Evolutionary conservation across 495 filamentous ascomycete genomes (phyloP).

Genomic region (Astrothelium subdiscretum): DNA sequence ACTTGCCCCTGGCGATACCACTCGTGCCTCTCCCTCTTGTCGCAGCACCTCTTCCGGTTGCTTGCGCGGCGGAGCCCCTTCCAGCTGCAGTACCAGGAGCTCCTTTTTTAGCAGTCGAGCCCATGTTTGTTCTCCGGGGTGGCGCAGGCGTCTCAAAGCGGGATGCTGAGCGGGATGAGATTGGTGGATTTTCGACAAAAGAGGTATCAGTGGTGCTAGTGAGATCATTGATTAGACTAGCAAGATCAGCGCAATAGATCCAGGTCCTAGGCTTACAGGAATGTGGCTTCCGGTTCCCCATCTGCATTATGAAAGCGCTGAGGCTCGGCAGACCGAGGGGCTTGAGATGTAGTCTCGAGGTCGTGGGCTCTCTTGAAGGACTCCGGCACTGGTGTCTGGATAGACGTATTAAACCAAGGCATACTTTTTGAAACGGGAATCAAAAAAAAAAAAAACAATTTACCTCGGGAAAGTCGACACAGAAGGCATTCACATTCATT

Average conservation of each 20-base stretch:
- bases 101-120: background rate
- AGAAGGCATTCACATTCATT: conserved; percentile 97
- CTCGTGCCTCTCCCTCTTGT: background rate
- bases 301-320: conserved; percentile 12
- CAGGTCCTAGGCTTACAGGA: conserved; percentile 51
- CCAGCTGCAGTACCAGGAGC: background rate
- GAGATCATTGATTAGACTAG: background rate
- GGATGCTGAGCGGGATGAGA: conserved; percentile 53
- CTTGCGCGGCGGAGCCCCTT: background rate
- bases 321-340: conserved; percentile 8
- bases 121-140: background rate
- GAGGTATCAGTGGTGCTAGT: conserved; percentile 84
- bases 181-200: conserved; percentile 80
- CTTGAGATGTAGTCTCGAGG: conserved; percentile 4
- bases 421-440: background rate
- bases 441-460: background rate
- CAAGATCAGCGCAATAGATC: background rate
- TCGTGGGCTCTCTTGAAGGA: conserved; percentile 56
- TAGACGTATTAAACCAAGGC: background rate
- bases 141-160: conserved; percentile 48
- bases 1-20: background rate
- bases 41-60: background rate
- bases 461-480: conserved; percentile 95
- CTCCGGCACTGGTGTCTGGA: conserved; percentile 51
- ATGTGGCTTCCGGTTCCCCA: conserved; percentile 65